Evolutionary conservation across 2,329 filamentous ascomycete species (phyloP).

Genomic region (Penicillium sp.): DNA sequence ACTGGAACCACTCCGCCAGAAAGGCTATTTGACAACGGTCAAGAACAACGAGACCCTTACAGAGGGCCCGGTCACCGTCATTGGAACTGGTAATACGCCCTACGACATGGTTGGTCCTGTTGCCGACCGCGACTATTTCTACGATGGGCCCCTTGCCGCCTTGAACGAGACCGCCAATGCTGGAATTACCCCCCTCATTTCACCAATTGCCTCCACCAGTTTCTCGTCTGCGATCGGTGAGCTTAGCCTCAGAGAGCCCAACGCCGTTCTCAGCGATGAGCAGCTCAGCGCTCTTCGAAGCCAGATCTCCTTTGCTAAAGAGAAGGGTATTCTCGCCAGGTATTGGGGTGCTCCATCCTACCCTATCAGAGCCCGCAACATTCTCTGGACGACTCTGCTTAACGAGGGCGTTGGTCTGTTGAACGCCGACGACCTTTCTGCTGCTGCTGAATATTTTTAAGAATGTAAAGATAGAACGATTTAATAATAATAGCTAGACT

Average conservation of each 20-base stretch:
- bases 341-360: conserved; percentile 69
- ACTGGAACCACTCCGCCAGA: conserved; percentile 60
- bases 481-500: not conserved
- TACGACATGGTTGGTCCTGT: conserved; percentile 54
- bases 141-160: conserved; percentile 59
- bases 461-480: not conserved
- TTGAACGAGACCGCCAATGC: conserved; percentile 46
- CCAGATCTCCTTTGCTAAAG: conserved; percentile 60
- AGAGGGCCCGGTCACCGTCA: conserved; percentile 61
- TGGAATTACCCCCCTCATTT: conserved; percentile 54
- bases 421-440: conserved; percentile 68
- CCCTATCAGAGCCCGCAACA: conserved; percentile 63
- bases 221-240: conserved; percentile 51
- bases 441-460: conserved; percentile 47
- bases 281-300: conserved; percentile 57
- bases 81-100: conserved; percentile 65
- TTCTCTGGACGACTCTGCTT: conserved; percentile 62
- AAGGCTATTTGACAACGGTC: conserved; percentile 59
- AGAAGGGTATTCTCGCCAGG: conserved; percentile 61
- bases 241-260: conserved; percentile 42
- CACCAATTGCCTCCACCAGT: conserved; percentile 60
- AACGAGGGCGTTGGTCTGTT: conserved; percentile 64
- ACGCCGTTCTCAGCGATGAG: conserved; percentile 32
- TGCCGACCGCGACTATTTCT: conserved; percentile 61
- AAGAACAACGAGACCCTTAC: conserved; percentile 52